Percentiles rank a stretch among this genome's conserved stretches.
Evolutionary conservation across 139 green algal species (phyloP).

Genomic region (Chlamydomonas sp.): DNA sequence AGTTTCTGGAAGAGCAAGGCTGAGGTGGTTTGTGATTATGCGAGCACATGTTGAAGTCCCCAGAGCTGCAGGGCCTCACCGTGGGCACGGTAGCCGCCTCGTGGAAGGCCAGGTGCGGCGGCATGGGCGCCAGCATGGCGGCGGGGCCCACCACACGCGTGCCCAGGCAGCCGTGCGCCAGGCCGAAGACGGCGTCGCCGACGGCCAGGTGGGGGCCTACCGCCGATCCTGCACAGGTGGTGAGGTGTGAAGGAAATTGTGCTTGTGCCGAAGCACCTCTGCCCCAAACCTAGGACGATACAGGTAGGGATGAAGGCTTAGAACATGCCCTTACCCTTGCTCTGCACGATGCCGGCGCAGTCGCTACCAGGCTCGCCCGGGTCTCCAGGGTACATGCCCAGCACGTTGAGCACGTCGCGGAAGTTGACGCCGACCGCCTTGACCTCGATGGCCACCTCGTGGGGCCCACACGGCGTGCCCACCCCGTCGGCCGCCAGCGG

Average conservation of each 20-base stretch:
- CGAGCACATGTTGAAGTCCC: too few relatives aligned
- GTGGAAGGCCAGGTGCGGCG: slow-evolving; percentile 62
- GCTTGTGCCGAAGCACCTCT: too few relatives aligned
- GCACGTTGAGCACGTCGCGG: slow-evolving; percentile 83
- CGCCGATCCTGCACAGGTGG: too few relatives aligned
- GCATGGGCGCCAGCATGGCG: slow-evolving; percentile 66
- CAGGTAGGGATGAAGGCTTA: not conserved
- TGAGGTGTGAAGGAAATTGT: too few relatives aligned
- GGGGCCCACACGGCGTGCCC: slow-evolving; percentile 16
- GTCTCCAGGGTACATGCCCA: slow-evolving; percentile 93
- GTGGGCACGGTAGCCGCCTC: slow-evolving; percentile 77
- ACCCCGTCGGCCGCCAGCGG: slow-evolving; percentile 29
- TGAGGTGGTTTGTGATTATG: too few relatives aligned
- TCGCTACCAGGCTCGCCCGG: slow-evolving; percentile 84
- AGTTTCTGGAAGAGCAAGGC: too few relatives aligned
- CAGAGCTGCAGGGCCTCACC: slow-evolving; percentile 6
- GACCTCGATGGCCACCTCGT: slow-evolving; percentile 69
- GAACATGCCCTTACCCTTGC: not conserved
- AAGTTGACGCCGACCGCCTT: slow-evolving; percentile 90
- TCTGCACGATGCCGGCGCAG: slow-evolving; percentile 77
- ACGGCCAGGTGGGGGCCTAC: slow-evolving; percentile 15
- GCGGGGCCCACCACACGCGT: slow-evolving; percentile 54
- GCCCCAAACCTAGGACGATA: not conserved
- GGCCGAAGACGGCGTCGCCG: slow-evolving; percentile 82
- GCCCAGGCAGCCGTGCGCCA: slow-evolving; percentile 78